Conservation (phyloP, 176 grass and related monocot genomes). For the Tillandsia fasciculata region DNA sequence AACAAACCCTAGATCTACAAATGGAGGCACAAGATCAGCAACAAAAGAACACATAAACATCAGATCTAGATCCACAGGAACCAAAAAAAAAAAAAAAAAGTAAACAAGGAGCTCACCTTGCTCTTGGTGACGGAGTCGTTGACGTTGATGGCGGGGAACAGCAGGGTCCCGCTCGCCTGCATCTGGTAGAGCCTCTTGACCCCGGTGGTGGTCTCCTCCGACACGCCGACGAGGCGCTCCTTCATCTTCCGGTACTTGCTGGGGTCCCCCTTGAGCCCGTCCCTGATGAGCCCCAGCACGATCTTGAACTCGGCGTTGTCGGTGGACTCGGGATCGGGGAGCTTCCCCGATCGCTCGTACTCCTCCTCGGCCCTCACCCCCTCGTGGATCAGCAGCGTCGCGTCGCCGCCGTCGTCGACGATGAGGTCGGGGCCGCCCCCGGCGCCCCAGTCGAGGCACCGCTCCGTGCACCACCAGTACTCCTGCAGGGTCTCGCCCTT, state of each 20-base stretch:
- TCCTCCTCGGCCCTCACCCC: slow-evolving; percentile 89
- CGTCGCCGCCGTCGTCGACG: slow-evolving; percentile 86
- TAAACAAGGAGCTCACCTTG: slow-evolving; percentile 48
- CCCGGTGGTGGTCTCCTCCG: slow-evolving; percentile 93
- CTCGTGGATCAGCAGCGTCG: slow-evolving; percentile 91
- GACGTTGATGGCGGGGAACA: slow-evolving; percentile 91
- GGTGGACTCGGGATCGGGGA: slow-evolving; percentile 69
- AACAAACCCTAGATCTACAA: slow-evolving; percentile 20
- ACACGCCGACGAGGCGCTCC: slow-evolving; percentile 84
- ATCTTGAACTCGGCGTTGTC: slow-evolving; percentile 99
- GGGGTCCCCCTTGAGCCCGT: slow-evolving; percentile 63
- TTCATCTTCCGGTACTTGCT: slow-evolving; percentile 92
- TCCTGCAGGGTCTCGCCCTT: slow-evolving; percentile 94
- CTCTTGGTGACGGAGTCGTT: slow-evolving; percentile 98
- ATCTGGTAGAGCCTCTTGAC: slow-evolving; percentile 92
- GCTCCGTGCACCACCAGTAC: slow-evolving; percentile 99
- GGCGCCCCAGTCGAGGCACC: slow-evolving; percentile 81
- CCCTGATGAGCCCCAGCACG: slow-evolving; percentile 74
- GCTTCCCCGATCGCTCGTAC: slow-evolving; percentile 52
- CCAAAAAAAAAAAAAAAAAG: slow-evolving; percentile 31
- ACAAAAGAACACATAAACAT: slow-evolving; percentile 1
- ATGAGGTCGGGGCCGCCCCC: slow-evolving; percentile 80
- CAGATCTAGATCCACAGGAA: slow-evolving; percentile 9
- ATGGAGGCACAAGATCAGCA: neutral
- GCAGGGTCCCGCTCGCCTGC: slow-evolving; percentile 58